Evolutionary conservation across 768 basidiomycete genomes (phyloP).

Genomic region (Phaeotremella skinneri): DNA sequence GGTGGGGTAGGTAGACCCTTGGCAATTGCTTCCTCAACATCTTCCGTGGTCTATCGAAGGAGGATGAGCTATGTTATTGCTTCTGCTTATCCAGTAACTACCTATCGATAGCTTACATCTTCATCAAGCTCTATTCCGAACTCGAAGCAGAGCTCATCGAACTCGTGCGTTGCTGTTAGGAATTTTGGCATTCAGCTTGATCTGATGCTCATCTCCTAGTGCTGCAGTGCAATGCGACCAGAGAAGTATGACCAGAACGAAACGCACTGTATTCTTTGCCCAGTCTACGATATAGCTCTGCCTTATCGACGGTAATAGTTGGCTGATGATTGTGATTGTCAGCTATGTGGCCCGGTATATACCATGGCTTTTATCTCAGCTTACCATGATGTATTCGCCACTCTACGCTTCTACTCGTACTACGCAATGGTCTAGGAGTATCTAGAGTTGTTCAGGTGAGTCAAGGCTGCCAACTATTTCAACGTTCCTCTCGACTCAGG

Average conservation of each 20-base stretch:
- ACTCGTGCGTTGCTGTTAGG: slow-evolving; percentile 78
- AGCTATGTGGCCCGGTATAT: not conserved
- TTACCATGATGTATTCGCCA: not conserved
- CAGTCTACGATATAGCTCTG: slow-evolving; percentile 83
- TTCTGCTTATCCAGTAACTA: not conserved
- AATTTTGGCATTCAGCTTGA: not conserved
- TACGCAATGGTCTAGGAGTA: not conserved
- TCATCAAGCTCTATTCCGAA: slow-evolving; percentile 97
- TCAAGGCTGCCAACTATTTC: not conserved
- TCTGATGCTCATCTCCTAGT: not conserved
- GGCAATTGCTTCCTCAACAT: slow-evolving; percentile 75
- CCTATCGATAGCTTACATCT: slow-evolving; percentile 64
- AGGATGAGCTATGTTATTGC: slow-evolving; percentile 9
- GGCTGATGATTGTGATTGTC: slow-evolving; percentile 60
- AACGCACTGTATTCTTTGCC: slow-evolving; percentile 74
- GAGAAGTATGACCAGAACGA: not conserved
- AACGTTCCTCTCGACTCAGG: not conserved
- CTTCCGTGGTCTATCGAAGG: slow-evolving; percentile 71
- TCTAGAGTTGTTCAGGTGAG: not conserved
- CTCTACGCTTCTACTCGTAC: not conserved
- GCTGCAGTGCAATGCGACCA: not conserved
- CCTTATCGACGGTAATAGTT: slow-evolving; percentile 92
- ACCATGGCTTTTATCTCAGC: not conserved
- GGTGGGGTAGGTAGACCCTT: slow-evolving; percentile 78
- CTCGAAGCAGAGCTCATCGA: slow-evolving; percentile 92